Evolutionary conservation across 331 rosid genomes (phyloP), one percentile per base, ranked within the genome.

Genomic region (Rosa hybrid): DNA sequence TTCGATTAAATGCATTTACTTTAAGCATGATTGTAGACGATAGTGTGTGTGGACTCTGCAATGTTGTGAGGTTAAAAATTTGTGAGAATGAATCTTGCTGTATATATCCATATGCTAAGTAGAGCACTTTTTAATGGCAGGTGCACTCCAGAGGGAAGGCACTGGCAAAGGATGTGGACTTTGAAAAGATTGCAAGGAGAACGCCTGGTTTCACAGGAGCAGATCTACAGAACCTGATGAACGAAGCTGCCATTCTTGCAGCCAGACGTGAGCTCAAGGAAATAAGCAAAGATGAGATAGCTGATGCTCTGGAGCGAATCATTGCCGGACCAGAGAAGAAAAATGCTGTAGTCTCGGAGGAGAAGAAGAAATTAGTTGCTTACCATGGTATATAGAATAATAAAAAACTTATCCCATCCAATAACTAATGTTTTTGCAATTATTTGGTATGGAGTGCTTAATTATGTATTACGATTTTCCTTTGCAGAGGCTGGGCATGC

Each of bases 271-370:
- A 96, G 65, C 97, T 96, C 73, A 96, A 96, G 85, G 99, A 96
- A 89, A 96, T 96, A 64, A 96, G 99, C 76, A 96, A 96, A 83
- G 99, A 96, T 78, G 99, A 96, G 89, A 96, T 96, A 78, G 86
- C 99, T 7, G 99, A 96, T 82, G 99, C 98, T 3, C 94, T 96
- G 80, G 99, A 96, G 72, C 86, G 98, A 83, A 96, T 96, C 73
- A 96, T 96, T 69, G 99, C 99, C 12, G 93, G 93, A 41, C 93
- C 99, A n/a, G 99, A 96, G 86, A 96, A 96, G 98, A 93, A 93
- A 84, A 96, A 96, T 56, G 99, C 98, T 11, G 99, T 96, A 1
- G 98, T 96, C 72, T 96, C 99, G 0, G 99, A 96, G 0, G 99
- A 96, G 46, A 96, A 96, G 92, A 96, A 96, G 91, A 96, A 90